Conservation (phyloP, 2,329 filamentous ascomycete species). For the Calonectria crousiana region DNA sequence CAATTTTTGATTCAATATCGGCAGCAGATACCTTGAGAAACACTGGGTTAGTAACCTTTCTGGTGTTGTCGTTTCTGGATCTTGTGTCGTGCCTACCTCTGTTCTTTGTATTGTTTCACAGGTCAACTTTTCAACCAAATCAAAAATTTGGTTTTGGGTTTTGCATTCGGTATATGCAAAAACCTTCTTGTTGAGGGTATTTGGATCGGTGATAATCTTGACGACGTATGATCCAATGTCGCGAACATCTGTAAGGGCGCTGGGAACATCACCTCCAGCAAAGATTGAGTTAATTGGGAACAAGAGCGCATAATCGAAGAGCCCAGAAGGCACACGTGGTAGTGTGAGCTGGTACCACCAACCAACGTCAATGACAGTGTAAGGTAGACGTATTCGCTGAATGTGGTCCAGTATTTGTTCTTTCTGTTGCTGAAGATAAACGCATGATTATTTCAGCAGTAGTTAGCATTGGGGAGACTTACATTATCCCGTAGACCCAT, state of each 20-base stretch:
- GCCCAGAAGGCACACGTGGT: constrained; percentile 43
- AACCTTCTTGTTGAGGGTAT: constrained; percentile 66
- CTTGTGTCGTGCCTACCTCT: constrained; percentile 12
- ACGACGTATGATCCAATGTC: constrained; percentile 66
- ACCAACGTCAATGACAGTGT: constrained; percentile 68
- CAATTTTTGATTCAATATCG: not conserved
- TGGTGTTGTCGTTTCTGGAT: not conserved
- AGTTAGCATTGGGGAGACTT: not conserved
- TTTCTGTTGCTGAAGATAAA: constrained; percentile 50
- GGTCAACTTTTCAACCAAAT: constrained; percentile 58
- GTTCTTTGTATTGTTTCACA: constrained; percentile 57
- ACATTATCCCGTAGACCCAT: constrained; percentile 7
- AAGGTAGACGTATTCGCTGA: constrained; percentile 60
- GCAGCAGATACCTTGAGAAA: constrained; percentile 25
- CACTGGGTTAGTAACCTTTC: not conserved
- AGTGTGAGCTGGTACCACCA: constrained; percentile 66
- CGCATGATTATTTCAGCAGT: constrained; percentile 35
- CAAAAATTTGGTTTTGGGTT: constrained; percentile 60
- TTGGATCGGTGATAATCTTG: constrained; percentile 61
- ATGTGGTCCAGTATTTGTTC: constrained; percentile 64
- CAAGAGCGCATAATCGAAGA: constrained; percentile 41
- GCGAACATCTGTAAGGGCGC: constrained; percentile 58
- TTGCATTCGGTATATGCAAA: constrained; percentile 60
- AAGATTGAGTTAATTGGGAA: constrained; percentile 52
- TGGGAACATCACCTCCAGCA: constrained; percentile 59